Conservation (phyloP, 2,329 filamentous ascomycete species). For the Pseudocercospora cruenta region DNA sequence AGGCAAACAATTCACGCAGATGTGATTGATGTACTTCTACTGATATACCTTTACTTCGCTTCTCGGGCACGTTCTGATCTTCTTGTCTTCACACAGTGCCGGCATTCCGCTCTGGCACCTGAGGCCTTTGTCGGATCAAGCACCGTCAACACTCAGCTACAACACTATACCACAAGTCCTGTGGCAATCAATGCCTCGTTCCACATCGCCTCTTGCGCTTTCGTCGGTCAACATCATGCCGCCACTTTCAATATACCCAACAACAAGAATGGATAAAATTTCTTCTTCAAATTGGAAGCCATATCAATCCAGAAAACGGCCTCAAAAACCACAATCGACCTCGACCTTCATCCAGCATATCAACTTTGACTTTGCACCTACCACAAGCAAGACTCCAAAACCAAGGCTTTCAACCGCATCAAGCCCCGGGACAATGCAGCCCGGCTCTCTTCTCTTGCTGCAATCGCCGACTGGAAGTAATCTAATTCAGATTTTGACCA, state of each 20-base stretch:
- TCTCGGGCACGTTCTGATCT: neutral
- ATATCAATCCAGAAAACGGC: neutral
- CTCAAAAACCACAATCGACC: neutral
- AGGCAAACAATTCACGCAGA: neutral
- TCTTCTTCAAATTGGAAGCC: neutral
- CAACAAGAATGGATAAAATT: slow-evolving; percentile 1
- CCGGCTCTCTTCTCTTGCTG: neutral
- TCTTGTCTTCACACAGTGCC: neutral
- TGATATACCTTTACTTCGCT: too few relatives aligned
- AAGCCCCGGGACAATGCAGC: neutral
- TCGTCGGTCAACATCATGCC: neutral
- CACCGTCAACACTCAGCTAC: neutral
- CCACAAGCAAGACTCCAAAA: neutral
- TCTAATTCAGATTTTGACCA: neutral
- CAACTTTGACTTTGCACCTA: neutral
- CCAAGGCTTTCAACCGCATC: neutral
- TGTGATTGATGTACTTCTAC: neutral
- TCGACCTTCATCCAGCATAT: neutral
- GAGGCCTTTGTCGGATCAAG: neutral
- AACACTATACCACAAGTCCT: neutral
- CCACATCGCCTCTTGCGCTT: neutral
- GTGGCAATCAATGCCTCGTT: neutral
- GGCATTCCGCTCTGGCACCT: neutral
- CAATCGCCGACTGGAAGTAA: neutral
- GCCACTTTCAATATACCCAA: neutral